These are phyloP conservation scores for Penicillium mononematosum DNA, from an alignment of 495 filamentous ascomycete genomes.

Conservation along the genomic window DNA sequence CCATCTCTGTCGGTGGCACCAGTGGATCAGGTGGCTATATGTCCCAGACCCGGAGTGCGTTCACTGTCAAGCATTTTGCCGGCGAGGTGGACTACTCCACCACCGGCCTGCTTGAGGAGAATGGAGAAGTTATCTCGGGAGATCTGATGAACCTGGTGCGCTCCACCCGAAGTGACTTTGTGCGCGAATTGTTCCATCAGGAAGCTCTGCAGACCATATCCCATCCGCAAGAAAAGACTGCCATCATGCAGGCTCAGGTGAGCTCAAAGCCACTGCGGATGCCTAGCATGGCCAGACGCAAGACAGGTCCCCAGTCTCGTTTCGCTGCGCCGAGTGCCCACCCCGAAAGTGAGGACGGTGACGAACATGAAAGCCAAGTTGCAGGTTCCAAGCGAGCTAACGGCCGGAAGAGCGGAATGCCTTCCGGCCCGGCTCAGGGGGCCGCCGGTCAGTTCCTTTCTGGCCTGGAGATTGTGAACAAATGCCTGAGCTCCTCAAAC, in stretches of 20 bases:
- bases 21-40: conserved; percentile 78
- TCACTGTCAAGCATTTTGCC: conserved; percentile 91
- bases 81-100: conserved; percentile 95
- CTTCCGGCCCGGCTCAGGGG: conserved; percentile 65
- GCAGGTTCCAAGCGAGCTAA: conserved; percentile 38
- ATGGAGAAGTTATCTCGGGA: conserved; percentile 91
- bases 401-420: conserved; percentile 41
- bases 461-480: conserved; percentile 83
- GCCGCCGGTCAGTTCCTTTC: conserved; percentile 90
- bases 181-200: conserved; percentile 87
- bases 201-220: conserved; percentile 85
- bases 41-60: conserved; percentile 70
- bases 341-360: conserved; percentile 49
- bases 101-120: conserved; percentile 83
- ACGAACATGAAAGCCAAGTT: conserved; percentile 51
- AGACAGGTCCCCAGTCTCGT: conserved; percentile 51
- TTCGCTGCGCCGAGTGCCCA: conserved; percentile 32
- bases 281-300: conserved; percentile 85
- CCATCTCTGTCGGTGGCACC: conserved; percentile 70
- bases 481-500: conserved; percentile 73
- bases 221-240: conserved; percentile 84
- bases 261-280: conserved; percentile 90
- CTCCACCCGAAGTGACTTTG: conserved; percentile 81
- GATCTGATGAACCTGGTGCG: conserved; percentile 95
- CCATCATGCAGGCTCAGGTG: conserved; percentile 94